Evolutionary conservation across 2,329 filamentous ascomycete genomes (phyloP).

Genomic region (Aspergillus sp.): DNA sequence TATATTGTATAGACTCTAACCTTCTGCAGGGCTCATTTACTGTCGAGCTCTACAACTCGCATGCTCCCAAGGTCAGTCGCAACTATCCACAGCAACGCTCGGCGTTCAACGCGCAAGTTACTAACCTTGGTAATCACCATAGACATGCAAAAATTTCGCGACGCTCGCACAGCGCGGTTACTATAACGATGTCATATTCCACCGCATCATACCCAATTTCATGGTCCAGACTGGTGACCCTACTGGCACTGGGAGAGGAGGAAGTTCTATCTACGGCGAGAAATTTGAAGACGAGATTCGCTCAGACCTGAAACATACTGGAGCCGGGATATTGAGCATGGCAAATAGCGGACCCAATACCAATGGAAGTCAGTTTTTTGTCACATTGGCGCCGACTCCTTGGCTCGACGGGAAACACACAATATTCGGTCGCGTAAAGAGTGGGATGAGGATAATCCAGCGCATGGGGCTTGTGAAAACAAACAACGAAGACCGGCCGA

Average conservation of each 20-base stretch:
- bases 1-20: constrained; percentile 16
- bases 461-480: constrained; percentile 88
- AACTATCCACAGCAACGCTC: background rate
- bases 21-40: constrained; percentile 70
- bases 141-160: constrained; percentile 83
- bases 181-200: constrained; percentile 84
- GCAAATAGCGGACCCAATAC: constrained; percentile 91
- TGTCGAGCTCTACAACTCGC: constrained; percentile 83
- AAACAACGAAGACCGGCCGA: constrained; percentile 73
- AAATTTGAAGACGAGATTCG: constrained; percentile 93
- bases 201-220: constrained; percentile 93
- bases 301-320: constrained; percentile 78
- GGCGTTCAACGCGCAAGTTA: background rate
- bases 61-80: constrained; percentile 68
- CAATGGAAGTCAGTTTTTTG: constrained; percentile 94
- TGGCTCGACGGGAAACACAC: constrained; percentile 74
- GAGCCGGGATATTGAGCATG: constrained; percentile 93
- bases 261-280: constrained; percentile 84
- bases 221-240: constrained; percentile 97
- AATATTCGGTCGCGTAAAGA: constrained; percentile 89
- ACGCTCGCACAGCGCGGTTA: constrained; percentile 79
- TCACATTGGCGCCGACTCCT: constrained; percentile 89
- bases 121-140: constrained; percentile 20
- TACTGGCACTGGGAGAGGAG: constrained; percentile 88
- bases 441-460: constrained; percentile 78